Evolutionary conservation across 208 protist genomes (phyloP).

Genomic region (Acanthamoeba culbertsoni): DNA sequence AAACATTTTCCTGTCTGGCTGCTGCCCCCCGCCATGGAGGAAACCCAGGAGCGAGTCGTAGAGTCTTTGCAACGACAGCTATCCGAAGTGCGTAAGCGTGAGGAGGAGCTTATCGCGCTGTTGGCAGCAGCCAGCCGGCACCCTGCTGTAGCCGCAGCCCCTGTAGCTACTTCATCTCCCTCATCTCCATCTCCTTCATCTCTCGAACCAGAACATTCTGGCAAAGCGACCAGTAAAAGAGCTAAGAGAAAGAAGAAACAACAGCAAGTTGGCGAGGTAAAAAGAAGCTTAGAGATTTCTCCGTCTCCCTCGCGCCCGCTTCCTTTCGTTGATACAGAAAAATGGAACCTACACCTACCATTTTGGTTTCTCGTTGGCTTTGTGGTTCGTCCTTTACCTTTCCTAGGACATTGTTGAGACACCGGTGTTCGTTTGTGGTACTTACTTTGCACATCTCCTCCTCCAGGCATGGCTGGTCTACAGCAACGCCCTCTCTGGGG

Average conservation of each 20-base stretch:
- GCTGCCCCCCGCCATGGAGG: too few relatives aligned
- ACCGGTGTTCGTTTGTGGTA: too few relatives aligned
- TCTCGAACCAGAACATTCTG: neutral
- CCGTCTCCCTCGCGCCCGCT: neutral
- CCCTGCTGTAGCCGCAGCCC: too few relatives aligned
- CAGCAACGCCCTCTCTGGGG: neutral
- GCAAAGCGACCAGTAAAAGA: neutral
- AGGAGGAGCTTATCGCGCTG: too few relatives aligned
- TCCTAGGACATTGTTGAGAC: neutral
- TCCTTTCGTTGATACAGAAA: neutral
- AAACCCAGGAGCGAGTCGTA: too few relatives aligned
- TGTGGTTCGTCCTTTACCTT: neutral
- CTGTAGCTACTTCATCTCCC: neutral
- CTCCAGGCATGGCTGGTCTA: constrained; percentile 42
- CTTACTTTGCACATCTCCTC: neutral
- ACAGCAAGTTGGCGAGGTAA: neutral
- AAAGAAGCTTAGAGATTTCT: neutral
- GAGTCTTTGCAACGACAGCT: too few relatives aligned
- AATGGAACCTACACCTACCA: neutral
- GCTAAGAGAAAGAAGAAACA: neutral
- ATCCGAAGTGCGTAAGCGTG: too few relatives aligned
- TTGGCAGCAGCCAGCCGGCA: too few relatives aligned
- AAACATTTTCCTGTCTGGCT: too few relatives aligned
- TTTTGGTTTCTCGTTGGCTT: neutral
- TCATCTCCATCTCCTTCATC: neutral